phyloP scores from a whole-genome alignment of 345 rosid species.

The Noccaea caerulescens region DNA sequence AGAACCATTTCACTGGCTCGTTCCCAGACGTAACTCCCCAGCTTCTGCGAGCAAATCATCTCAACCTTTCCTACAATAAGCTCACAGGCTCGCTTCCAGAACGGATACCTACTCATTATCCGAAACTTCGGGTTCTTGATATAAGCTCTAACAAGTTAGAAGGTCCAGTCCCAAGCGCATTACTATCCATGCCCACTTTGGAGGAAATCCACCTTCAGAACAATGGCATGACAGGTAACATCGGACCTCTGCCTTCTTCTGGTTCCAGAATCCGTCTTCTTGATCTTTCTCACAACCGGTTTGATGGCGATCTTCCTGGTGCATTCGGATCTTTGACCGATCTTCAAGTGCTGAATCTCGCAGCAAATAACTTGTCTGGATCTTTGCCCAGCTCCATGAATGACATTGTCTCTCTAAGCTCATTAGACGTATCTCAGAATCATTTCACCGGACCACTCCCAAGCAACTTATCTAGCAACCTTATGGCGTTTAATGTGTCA shows the following conservation, averaged over 20 bases:
- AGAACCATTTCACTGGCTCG: slow-evolving; percentile 67
- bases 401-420: slow-evolving; percentile 62
- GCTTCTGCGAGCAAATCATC: slow-evolving; percentile 85
- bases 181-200: slow-evolving; percentile 68
- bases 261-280: slow-evolving; percentile 62
- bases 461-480: slow-evolving; percentile 61
- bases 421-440: slow-evolving; percentile 80
- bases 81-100: slow-evolving; percentile 69
- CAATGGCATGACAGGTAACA: slow-evolving; percentile 65
- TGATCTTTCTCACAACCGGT: slow-evolving; percentile 80
- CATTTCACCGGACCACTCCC: slow-evolving; percentile 81
- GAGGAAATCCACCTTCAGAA: slow-evolving; percentile 74
- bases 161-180: slow-evolving; percentile 64
- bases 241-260: slow-evolving; percentile 55
- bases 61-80: slow-evolving; percentile 83
- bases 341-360: slow-evolving; percentile 76
- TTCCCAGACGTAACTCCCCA: slow-evolving; percentile 79
- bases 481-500: slow-evolving; percentile 75
- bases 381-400: slow-evolving; percentile 81
- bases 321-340: slow-evolving; percentile 63
- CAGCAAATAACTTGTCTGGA: slow-evolving; percentile 83
- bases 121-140: slow-evolving; percentile 85
- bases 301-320: slow-evolving; percentile 75
- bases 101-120: slow-evolving; percentile 60
- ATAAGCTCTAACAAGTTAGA: slow-evolving; percentile 72